Conservation (phyloP, 805 yeast species). For the Wickerhamiella lipophila region DNA sequence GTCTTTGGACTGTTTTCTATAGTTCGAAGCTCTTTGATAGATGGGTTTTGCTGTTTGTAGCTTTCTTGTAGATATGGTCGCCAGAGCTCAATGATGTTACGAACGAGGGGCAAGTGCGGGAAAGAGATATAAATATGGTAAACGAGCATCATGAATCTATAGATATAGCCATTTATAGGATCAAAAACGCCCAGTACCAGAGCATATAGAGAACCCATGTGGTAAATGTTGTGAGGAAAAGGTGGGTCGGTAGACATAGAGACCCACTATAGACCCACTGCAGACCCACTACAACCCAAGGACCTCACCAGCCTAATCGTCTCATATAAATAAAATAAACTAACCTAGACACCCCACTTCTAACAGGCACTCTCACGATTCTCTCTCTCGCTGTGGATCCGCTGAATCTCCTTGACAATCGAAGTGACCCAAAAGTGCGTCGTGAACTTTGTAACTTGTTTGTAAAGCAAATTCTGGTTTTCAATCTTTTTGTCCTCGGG, state of each 20-base stretch:
- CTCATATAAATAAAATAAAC: too few species aligned
- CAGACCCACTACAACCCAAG: too few species aligned
- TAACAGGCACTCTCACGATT: neutral
- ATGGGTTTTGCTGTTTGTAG: neutral
- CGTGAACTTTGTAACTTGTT: conserved; percentile 83
- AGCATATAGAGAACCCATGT: neutral
- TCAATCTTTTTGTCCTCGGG: conserved; percentile 66
- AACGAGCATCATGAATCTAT: neutral
- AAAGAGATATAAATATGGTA: neutral
- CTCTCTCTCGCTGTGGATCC: conserved; percentile 20
- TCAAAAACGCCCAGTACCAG: neutral
- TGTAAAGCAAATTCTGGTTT: conserved; percentile 73
- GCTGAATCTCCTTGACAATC: conserved; percentile 68
- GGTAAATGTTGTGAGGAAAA: neutral
- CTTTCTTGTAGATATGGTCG: neutral
- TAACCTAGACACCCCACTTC: too few species aligned
- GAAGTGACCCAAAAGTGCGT: conserved; percentile 96
- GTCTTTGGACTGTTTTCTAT: neutral
- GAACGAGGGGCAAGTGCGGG: neutral
- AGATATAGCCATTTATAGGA: neutral
- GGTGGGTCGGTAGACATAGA: too few species aligned
- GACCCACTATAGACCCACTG: too few species aligned
- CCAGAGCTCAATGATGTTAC: neutral
- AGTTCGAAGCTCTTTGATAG: neutral
- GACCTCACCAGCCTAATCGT: too few species aligned